Percentiles rank a stretch among this genome's conserved stretches.
phyloP scores from a whole-genome alignment of 257 asterid genomes.

The Coffea canephora region DNA sequence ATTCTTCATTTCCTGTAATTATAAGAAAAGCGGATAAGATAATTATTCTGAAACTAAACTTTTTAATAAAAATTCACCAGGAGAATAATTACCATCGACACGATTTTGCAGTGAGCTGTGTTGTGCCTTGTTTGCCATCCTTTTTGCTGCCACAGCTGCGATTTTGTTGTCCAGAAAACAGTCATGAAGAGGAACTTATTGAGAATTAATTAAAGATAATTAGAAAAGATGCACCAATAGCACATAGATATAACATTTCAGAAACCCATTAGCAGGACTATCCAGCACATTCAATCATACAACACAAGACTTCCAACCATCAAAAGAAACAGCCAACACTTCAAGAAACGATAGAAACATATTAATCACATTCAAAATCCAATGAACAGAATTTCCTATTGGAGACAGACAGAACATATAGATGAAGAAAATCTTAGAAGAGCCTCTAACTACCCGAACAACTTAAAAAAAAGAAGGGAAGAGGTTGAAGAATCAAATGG shows the following conservation, averaged over 20 bases:
- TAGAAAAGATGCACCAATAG: not conserved
- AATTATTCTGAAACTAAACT: slow-evolving; percentile 15
- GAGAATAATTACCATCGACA: slow-evolving; percentile 42
- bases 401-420: not conserved
- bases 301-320: not conserved
- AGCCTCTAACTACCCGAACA: not conserved
- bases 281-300: not conserved
- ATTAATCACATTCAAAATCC: not conserved
- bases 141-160: slow-evolving; percentile 55
- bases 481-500: not conserved
- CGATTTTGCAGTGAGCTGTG: slow-evolving; percentile 26
- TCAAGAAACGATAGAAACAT: not conserved
- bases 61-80: not conserved
- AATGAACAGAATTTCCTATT: not conserved
- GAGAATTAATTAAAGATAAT: not conserved
- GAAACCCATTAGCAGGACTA: not conserved
- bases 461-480: no score
- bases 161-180: slow-evolving; percentile 18
- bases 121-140: slow-evolving; percentile 40
- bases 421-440: not conserved
- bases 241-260: not conserved
- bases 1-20: slow-evolving; percentile 43
- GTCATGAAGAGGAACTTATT: not conserved
- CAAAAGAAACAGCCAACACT: not conserved
- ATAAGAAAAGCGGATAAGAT: slow-evolving; percentile 17